Conservation (phyloP, 495 filamentous ascomycete genomes). For the Penicillium pulvis region DNA sequence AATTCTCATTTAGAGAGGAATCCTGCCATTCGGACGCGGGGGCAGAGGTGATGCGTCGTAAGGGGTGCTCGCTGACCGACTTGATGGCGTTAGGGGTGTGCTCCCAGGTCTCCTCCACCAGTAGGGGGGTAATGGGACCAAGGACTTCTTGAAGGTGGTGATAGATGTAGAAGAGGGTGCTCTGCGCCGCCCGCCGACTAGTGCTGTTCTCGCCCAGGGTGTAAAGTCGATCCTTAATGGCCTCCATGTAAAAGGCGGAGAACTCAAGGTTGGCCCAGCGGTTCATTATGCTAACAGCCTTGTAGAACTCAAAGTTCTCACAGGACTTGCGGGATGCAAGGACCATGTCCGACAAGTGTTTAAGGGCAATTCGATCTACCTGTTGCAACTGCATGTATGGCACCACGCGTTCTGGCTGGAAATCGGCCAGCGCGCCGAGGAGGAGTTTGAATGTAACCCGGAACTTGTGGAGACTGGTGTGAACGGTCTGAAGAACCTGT, state of each 20-base stretch:
- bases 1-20: conserved; percentile 44
- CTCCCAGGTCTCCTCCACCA: conserved; percentile 88
- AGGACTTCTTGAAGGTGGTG: conserved; percentile 72
- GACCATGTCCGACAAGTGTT: conserved; percentile 67
- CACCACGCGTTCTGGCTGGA: conserved; percentile 38
- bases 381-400: conserved; percentile 48
- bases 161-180: conserved; percentile 71
- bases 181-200: conserved; percentile 58
- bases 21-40: conserved; percentile 42
- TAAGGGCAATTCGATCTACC: conserved; percentile 73
- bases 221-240: conserved; percentile 88
- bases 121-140: conserved; percentile 75
- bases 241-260: conserved; percentile 91
- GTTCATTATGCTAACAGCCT: conserved; percentile 70
- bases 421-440: conserved; percentile 74
- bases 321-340: conserved; percentile 61
- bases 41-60: conserved; percentile 37
- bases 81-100: conserved; percentile 67
- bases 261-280: conserved; percentile 79
- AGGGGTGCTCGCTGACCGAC: conserved; percentile 46
- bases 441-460: conserved; percentile 86
- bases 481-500: conserved; percentile 70
- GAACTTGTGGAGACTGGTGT: conserved; percentile 78
- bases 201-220: conserved; percentile 63
- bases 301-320: conserved; percentile 78